Evolutionary conservation across 129 eudicot genomes (phyloP), one percentile per base, ranked within the genome.

Genomic region (Chrysanthemum makinoi): DNA sequence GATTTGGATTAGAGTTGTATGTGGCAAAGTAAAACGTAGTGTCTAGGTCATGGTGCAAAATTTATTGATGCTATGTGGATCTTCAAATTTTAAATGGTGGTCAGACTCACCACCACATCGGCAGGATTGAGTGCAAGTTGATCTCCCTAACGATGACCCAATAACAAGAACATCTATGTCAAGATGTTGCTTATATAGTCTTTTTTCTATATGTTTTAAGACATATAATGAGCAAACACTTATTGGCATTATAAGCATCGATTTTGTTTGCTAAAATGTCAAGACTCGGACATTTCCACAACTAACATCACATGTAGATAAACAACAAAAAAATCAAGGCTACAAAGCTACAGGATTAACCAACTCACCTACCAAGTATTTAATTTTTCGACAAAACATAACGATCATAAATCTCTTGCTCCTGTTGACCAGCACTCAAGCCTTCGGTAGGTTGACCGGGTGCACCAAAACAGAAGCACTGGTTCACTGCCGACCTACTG

Each of bases 391-490:
- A 77, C 16, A 80, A 35, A 69, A 87, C 84, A 4, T 79, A 76
- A 17, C 79, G 69, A 6, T 74, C 78, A 14, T 83, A 76, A 18
- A 61, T 18, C 56, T 86, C 85, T n/a, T 69, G 81, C 46, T 82
- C 69, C 70, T 74, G 70, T 47, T 49, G 44, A 39, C 68, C 76
- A 28, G 35, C 77, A n/a, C 63, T 35, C 18, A 76, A n/a, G 14
- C 65, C 70, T 69, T 73, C 79, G 19, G 43, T 39, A 20, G 62
- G 66, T 52, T 53, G 47, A 17, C 75, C 70, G 0, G 72, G 62
- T 52, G 80, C 85, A 62, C 96, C 89, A 69, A 86, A 91, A 65
- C 92, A 88, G 44, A 88, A 62, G 55, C 61, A 73, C 66, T 73
- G 95, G 76, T 83, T 87, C 83, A 83, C 72, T 56, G 78, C 50